phyloP scores from a whole-genome alignment of 768 basidiomycete species.

The Xerocomus spinulosus region DNA sequence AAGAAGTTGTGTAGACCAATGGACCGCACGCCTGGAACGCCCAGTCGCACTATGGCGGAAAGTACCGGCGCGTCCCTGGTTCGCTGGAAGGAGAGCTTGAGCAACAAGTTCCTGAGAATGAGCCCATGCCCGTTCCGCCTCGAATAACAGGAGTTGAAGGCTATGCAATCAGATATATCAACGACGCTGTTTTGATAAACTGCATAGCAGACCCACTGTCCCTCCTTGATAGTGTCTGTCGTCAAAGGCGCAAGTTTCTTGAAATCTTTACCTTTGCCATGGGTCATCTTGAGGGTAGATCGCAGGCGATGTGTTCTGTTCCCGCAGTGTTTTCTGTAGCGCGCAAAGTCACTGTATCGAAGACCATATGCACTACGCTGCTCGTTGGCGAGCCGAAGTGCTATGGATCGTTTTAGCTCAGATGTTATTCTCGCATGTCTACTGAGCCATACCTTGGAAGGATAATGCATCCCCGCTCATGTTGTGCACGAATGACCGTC shows the following conservation, averaged over 20 bases:
- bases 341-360: constrained; percentile 81
- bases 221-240: constrained; percentile 70
- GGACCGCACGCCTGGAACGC: constrained; percentile 73
- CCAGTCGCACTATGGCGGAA: constrained; percentile 73
- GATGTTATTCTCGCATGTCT: background rate
- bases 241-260: constrained; percentile 72
- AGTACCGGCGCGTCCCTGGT: constrained; percentile 47
- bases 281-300: constrained; percentile 77
- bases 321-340: constrained; percentile 92
- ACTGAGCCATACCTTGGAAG: constrained; percentile 38
- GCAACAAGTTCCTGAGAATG: constrained; percentile 76
- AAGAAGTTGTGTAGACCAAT: constrained; percentile 74
- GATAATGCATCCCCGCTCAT: constrained; percentile 29
- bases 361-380: constrained; percentile 89
- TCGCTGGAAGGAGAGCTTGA: constrained; percentile 47
- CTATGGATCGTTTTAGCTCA: constrained; percentile 37
- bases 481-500: background rate
- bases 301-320: constrained; percentile 87
- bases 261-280: constrained; percentile 87
- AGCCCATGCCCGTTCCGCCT: constrained; percentile 90
- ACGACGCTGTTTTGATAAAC: constrained; percentile 6
- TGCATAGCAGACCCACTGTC: constrained; percentile 59
- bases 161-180: constrained; percentile 34
- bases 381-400: constrained; percentile 78
- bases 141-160: constrained; percentile 80